phyloP scores from a whole-genome alignment of 306 rosid genomes.

The Rosa multiflora region DNA sequence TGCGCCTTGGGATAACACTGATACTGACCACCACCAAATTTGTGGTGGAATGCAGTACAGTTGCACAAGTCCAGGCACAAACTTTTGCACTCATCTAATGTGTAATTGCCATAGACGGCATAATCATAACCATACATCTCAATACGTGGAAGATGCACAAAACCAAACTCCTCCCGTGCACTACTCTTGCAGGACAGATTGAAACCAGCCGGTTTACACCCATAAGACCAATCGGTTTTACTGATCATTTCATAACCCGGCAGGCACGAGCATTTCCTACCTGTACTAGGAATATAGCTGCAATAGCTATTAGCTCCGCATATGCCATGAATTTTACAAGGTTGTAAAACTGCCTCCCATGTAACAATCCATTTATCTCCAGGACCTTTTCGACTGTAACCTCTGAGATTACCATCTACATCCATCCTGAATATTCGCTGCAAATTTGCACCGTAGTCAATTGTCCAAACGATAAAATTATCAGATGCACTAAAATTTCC shows the following conservation, averaged over 20 bases:
- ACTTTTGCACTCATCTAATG: slow-evolving; percentile 33
- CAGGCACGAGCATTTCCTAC: slow-evolving; percentile 30
- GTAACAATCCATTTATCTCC: too few species aligned
- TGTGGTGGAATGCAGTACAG: slow-evolving; percentile 50
- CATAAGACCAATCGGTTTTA: slow-evolving; percentile 26
- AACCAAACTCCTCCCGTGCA: slow-evolving; percentile 8
- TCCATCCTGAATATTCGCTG: too few species aligned
- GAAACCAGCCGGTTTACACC: slow-evolving; percentile 41
- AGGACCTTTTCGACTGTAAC: too few species aligned
- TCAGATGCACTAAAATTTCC: too few species aligned
- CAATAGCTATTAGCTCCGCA: slow-evolving; percentile 31
- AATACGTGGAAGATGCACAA: slow-evolving; percentile 27
- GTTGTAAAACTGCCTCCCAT: too few species aligned
- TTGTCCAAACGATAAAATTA: too few species aligned
- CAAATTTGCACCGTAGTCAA: too few species aligned
- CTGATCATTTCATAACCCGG: slow-evolving; percentile 18
- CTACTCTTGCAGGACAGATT: slow-evolving; percentile 24
- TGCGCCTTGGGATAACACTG: slow-evolving; percentile 41
- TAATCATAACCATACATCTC: slow-evolving; percentile 55
- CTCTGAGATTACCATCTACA: too few species aligned
- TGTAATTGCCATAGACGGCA: slow-evolving; percentile 1
- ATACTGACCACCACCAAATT: slow-evolving; percentile 6
- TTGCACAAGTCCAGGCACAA: slow-evolving; percentile 34
- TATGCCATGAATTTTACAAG: too few species aligned
- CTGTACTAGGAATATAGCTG: slow-evolving; percentile 6